A percentile compares a stretch with the other conserved stretches of the same genome.
phyloP scores from a whole-genome alignment of 176 grass and related monocot species.

The Ensete ventricosum region DNA sequence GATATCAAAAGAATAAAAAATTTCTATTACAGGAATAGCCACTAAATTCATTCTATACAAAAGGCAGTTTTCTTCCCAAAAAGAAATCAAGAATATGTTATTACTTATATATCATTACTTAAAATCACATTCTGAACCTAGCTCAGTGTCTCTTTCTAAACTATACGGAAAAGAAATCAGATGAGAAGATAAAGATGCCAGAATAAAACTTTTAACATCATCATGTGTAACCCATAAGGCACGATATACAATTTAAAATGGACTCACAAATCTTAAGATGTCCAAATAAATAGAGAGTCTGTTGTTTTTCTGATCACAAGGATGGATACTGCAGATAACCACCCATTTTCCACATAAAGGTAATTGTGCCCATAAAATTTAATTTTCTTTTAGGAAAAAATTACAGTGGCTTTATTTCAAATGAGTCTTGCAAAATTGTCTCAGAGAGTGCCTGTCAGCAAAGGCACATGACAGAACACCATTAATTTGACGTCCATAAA shows the following conservation, averaged over 20 bases:
- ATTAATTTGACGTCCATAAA: background rate
- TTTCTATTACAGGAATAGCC: background rate
- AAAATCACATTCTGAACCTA: background rate
- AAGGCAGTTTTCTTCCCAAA: background rate
- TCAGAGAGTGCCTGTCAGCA: background rate
- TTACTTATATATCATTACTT: no score
- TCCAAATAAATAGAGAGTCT: background rate
- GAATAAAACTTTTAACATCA: background rate
- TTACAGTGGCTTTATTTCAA: no score
- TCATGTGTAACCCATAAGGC: background rate
- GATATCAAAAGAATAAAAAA: background rate
- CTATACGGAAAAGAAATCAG: background rate
- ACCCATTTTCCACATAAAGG: background rate
- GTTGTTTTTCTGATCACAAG: background rate
- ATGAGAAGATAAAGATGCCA: background rate
- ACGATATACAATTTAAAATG: background rate
- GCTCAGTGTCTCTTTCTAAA: background rate
- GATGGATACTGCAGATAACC: no score
- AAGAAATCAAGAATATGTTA: background rate
- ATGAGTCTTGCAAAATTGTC: no score
- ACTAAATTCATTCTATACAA: background rate
- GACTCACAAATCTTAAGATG: background rate
- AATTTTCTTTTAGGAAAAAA: no score
- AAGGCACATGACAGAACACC: background rate
- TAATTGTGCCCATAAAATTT: no score